Evolutionary conservation across 2,329 filamentous ascomycete genomes (phyloP).

Genomic region (Ophiocordyceps camponoti-saundersi): DNA sequence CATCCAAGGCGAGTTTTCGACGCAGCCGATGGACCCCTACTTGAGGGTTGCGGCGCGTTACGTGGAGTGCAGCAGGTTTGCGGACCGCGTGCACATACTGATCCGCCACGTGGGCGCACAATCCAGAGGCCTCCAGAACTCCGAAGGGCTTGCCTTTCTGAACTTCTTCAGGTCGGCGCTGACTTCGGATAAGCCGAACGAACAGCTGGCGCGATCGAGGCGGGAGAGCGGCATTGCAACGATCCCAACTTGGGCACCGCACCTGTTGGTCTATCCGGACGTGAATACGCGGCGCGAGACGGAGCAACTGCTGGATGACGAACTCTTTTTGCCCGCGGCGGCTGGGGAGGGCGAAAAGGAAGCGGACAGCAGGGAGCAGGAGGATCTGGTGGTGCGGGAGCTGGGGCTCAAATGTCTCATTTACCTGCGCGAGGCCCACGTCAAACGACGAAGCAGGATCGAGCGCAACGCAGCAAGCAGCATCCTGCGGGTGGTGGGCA

Average conservation of each 20-base stretch:
- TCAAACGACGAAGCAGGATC: slow-evolving; percentile 23
- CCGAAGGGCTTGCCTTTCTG: slow-evolving; percentile 31
- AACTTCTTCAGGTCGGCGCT: slow-evolving; percentile 20
- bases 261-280: slow-evolving; percentile 30
- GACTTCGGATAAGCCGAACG: slow-evolving; percentile 11
- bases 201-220: slow-evolving; percentile 7
- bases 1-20: slow-evolving; percentile 27
- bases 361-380: not conserved
- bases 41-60: slow-evolving; percentile 40
- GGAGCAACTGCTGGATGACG: slow-evolving; percentile 24
- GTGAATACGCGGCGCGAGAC: slow-evolving; percentile 21
- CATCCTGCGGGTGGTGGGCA: slow-evolving; percentile 24
- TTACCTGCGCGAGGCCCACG: slow-evolving; percentile 28
- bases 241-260: slow-evolving; percentile 31
- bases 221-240: slow-evolving; percentile 8
- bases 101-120: slow-evolving; percentile 26
- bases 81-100: slow-evolving; percentile 18
- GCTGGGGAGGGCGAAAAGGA: slow-evolving; percentile 13
- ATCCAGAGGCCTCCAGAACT: slow-evolving; percentile 24
- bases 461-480: slow-evolving; percentile 22
- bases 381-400: slow-evolving; percentile 14
- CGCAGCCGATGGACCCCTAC: slow-evolving; percentile 32
- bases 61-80: slow-evolving; percentile 22
- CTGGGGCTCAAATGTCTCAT: slow-evolving; percentile 27
- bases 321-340: slow-evolving; percentile 19